Conservation (phyloP, 2,329 filamentous ascomycete genomes). For the Sordariomycetes sp. region DNA sequence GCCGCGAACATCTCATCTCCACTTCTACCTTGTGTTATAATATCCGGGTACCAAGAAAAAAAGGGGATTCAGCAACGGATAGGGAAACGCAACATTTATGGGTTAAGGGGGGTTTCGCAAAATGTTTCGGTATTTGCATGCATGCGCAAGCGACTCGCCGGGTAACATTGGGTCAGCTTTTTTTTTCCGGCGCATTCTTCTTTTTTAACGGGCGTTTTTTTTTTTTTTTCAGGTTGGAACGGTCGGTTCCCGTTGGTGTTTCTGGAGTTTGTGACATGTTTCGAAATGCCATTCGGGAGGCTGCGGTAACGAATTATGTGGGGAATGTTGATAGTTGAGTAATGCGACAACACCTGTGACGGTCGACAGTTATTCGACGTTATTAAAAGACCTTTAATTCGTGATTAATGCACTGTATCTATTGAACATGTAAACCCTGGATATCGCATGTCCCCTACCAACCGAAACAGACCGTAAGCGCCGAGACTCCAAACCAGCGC, state of each 20-base stretch:
- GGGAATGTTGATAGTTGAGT: background rate
- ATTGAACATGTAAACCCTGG: background rate
- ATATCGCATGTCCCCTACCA: constrained; percentile 3
- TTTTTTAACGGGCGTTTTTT: background rate
- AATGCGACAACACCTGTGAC: background rate
- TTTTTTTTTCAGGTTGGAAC: background rate
- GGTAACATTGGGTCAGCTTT: background rate
- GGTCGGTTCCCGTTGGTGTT: background rate
- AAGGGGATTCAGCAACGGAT: background rate
- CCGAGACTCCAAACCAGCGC: background rate
- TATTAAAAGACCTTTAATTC: background rate
- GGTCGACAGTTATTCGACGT: background rate
- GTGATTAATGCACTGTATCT: background rate
- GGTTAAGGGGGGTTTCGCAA: background rate
- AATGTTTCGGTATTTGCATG: background rate
- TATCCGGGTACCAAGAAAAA: background rate
- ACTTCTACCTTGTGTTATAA: background rate
- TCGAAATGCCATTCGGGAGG: no score
- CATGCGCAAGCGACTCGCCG: background rate
- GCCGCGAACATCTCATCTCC: background rate
- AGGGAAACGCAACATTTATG: background rate
- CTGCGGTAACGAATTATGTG: background rate
- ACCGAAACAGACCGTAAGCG: background rate
- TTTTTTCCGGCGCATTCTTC: background rate
- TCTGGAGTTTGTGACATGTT: background rate